Conservation (phyloP, 345 rosid species). For the Acer yangbiense region DNA sequence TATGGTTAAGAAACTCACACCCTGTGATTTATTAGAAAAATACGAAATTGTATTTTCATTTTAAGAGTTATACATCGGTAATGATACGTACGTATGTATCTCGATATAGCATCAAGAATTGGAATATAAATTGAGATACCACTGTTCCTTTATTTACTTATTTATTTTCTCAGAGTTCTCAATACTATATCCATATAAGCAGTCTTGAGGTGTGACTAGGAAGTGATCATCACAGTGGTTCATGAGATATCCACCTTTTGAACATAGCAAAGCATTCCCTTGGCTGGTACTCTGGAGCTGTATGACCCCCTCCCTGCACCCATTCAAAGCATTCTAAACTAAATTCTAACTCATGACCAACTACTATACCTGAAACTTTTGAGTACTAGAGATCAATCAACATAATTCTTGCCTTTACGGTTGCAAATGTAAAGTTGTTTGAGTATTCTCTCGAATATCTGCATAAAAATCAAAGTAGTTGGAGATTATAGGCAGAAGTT, state of each 20-base stretch:
- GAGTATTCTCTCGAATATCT: constrained; percentile 22
- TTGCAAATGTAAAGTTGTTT: constrained; percentile 30
- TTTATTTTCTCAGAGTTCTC: neutral
- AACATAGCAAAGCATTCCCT: constrained; percentile 35
- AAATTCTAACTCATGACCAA: neutral
- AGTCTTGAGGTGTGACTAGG: neutral
- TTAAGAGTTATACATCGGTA: too few relatives aligned
- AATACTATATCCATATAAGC: neutral
- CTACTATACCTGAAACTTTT: neutral
- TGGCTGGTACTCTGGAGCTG: constrained; percentile 31
- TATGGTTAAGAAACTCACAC: too few relatives aligned
- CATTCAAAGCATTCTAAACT: neutral
- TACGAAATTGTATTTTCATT: too few relatives aligned
- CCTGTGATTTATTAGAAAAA: too few relatives aligned
- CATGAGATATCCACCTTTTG: constrained; percentile 28
- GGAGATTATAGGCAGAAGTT: neutral
- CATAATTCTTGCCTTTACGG: constrained; percentile 27
- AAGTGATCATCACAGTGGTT: constrained; percentile 15
- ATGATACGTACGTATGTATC: too few relatives aligned
- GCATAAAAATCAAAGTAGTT: neutral
- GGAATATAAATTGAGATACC: too few relatives aligned
- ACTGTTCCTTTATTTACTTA: too few relatives aligned
- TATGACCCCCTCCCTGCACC: constrained; percentile 38
- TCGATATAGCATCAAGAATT: too few relatives aligned
- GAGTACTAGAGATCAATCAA: too few relatives aligned